Base-by-base conservation (phyloP, 23 red algal species). In the Gracilaria gracilis region DNA sequence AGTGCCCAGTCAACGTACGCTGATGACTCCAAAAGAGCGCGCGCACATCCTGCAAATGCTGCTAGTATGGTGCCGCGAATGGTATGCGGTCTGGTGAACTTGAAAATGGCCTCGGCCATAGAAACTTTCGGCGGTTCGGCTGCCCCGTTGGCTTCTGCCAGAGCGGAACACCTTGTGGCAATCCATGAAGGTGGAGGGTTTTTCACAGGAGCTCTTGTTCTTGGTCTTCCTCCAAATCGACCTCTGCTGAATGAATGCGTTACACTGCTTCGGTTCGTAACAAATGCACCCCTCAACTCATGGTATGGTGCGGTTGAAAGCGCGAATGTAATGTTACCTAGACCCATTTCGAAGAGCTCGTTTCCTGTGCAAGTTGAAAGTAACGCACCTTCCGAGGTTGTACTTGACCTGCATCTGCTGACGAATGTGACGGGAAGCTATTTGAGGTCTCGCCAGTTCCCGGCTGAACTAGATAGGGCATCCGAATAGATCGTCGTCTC, bases 71-170 rank as follows among this genome's bases (percentile, higher is more conserved):
- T 99, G 24, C 97, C 97, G n/a, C 97, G 94, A 28, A 99, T 95
- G n/a, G 97, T 99, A 57, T 99, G 97, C 38, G 97, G 97, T 42
- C 97, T 91, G 20, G 97, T 89, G 57, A 99, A 99, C 76, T 90
- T 90, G 73, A 80, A 42, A 35, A 90, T 35, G 13, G 85, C 85
- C 24, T 80, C 62, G 21, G 54, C 48, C 8, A 89, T 50, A 0
- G 51, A 11, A 23, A 72, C 21, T 54, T 81, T 48, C 9, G n/a
- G 79, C 47, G 53, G 54, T 23, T 37, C 24, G 38, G 38, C 54
- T 9, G 79, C 38, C 0, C 72, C 72, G 27, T 77, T 77, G 72
- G 72, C 72, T 48, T 77, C 72, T 16, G 72, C 72, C 20, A 77
- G 46, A 19, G 72, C 72, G 9, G 72, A 48, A 28, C 72, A 50